Evolutionary conservation across 345 rosid genomes (phyloP).

Genomic region (Gossypium longicalyx): DNA sequence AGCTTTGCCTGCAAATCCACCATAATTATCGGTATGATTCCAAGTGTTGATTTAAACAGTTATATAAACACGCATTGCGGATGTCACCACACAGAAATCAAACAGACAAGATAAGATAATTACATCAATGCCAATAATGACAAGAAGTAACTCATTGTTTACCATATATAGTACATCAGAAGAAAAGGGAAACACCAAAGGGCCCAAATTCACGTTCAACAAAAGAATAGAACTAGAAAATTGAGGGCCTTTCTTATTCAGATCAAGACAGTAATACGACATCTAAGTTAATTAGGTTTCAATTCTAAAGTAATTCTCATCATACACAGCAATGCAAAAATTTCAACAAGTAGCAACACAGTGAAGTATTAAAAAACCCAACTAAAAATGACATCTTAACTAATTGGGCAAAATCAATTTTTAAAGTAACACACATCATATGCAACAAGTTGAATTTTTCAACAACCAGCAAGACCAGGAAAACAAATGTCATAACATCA

Average conservation of each 20-base stretch:
- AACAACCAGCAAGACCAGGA: background rate
- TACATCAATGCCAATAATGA: background rate
- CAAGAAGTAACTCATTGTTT: background rate
- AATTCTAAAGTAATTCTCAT: background rate
- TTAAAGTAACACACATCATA: background rate
- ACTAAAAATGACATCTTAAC: background rate
- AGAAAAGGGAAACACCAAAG: background rate
- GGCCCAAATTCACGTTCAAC: background rate
- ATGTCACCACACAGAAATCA: background rate
- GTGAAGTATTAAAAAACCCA: background rate
- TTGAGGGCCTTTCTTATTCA: background rate
- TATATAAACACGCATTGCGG: background rate
- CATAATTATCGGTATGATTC: constrained; percentile 18
- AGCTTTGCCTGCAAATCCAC: constrained; percentile 61
- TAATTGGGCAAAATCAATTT: background rate
- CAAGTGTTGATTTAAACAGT: background rate
- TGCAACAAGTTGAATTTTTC: background rate
- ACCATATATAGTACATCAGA: background rate
- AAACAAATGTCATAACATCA: background rate
- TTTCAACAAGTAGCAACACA: background rate
- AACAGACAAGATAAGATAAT: background rate
- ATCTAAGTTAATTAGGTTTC: background rate
- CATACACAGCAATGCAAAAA: background rate
- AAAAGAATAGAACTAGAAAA: background rate
- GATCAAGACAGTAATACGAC: background rate